Base-by-base conservation (phyloP, 2,329 filamentous ascomycete species). In the Fusarium oxysporum region DNA sequence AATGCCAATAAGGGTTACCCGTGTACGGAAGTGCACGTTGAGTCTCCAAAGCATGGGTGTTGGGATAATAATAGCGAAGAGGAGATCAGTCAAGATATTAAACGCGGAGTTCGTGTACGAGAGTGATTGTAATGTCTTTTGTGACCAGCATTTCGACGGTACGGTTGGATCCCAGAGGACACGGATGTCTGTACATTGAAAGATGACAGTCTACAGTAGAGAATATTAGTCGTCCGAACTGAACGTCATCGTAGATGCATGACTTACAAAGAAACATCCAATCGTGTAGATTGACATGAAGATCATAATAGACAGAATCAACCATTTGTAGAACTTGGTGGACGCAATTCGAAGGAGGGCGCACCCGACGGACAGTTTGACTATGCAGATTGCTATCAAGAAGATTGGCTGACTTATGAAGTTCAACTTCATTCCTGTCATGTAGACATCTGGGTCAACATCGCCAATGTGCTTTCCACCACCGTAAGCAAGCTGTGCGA, bases 161-260 rank as follows among this genome's bases (percentile, higher is more conserved):
- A 84, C 78, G 0, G 73, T 76, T 0, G 43, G 48, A 68, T 88
- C 84, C 86, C 86, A 88, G 33, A 83, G 80, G 1, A 83, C 68
- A 10, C 82, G 80, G 3, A 88, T 76, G 45, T 87, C 81, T 10
- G 80, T 82, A 54, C 87, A 88, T 65, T 88, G 85, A 3, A 87
- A 76, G 4, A 88, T 62, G 4, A 88, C 68, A 0, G 86, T 87
- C 77, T 82, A 21, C 2, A 25, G 17, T 9, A 21, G 1, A 17
- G 2, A 3, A 9, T 25, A 25, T n/a, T 11, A 33, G 35, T 50
- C n/a, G 59, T 16, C 0, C 8, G 11, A 6, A 10, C 1, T 7
- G 16, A 8, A 1, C 2, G 7, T 13, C 23, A 13, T 7, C 5
- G 19, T 4, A 30, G 21, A 17, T 8, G 6, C 3, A 21, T 4